phyloP scores from a whole-genome alignment of 257 asterid genomes.

The Anisodus tanguticus region DNA sequence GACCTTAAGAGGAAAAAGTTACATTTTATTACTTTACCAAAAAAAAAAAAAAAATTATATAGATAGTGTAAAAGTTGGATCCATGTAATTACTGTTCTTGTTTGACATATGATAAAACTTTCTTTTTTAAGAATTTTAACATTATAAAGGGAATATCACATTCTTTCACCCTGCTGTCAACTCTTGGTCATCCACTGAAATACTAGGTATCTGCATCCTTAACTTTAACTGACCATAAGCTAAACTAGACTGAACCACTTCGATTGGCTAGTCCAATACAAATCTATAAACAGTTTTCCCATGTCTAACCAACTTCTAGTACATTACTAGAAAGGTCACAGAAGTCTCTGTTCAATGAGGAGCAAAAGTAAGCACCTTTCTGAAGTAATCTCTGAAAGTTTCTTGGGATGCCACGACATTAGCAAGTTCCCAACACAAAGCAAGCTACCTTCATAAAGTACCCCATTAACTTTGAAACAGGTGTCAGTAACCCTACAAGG shows the following conservation, averaged over 20 bases:
- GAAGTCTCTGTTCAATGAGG: background rate
- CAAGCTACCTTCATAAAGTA: conserved; percentile 80
- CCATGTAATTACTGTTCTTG: background rate
- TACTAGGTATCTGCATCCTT: conserved; percentile 4
- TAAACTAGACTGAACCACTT: conserved; percentile 14
- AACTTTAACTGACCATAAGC: background rate
- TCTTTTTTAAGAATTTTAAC: background rate
- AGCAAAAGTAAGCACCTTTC: conserved; percentile 62
- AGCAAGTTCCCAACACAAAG: conserved; percentile 84
- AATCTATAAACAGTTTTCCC: background rate
- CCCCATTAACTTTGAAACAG: conserved; percentile 85
- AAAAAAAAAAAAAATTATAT: no score
- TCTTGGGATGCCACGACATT: conserved; percentile 89
- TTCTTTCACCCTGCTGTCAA: conserved; percentile 4
- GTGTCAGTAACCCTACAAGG: conserved; percentile 67
- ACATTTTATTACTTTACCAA: background rate
- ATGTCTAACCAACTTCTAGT: background rate
- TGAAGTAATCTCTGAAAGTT: conserved; percentile 68
- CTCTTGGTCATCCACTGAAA: conserved; percentile 10
- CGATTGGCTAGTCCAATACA: background rate
- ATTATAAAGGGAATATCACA: background rate
- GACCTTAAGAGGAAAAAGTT: background rate
- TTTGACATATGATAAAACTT: background rate
- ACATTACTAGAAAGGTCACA: background rate
- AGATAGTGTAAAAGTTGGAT: background rate